phyloP scores from a whole-genome alignment of 345 rosid genomes.

The Punica granatum region DNA sequence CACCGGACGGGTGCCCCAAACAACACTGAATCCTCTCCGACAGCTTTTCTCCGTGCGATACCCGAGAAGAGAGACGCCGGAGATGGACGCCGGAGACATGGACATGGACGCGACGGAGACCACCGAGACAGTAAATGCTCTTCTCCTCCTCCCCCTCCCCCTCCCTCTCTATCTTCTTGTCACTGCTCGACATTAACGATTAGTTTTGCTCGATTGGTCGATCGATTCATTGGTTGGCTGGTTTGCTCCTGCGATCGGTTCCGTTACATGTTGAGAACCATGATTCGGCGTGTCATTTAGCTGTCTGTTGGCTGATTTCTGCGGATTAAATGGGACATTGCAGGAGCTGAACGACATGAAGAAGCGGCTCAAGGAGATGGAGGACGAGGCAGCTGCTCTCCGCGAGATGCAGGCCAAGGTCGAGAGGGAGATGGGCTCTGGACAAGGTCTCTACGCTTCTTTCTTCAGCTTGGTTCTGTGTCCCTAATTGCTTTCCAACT shows the following conservation, averaged over 20 bases:
- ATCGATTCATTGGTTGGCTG: neutral
- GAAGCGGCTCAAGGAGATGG: constrained; percentile 52
- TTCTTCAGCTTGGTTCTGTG: neutral
- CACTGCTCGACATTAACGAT: neutral
- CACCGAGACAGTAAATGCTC: constrained; percentile 22
- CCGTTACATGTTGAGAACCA: neutral
- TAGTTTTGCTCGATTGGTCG: neutral
- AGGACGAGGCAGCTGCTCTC: constrained; percentile 50
- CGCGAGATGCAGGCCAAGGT: constrained; percentile 55
- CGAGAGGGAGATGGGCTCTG: constrained; percentile 44
- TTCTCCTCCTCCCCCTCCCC: neutral
- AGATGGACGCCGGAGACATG: constrained; percentile 23
- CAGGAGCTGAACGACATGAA: constrained; percentile 51
- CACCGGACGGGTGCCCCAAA: no score
- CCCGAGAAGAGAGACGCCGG: no score
- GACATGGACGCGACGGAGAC: constrained; percentile 28
- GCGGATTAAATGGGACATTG: constrained; percentile 1
- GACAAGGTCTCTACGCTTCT: constrained; percentile 22
- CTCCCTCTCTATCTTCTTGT: neutral
- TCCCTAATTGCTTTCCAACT: neutral
- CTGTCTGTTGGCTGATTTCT: neutral
- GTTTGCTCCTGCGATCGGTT: neutral
- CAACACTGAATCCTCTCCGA: no score
- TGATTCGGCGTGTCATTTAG: neutral
- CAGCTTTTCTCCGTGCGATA: no score